Evolutionary conservation across 2,329 filamentous ascomycete genomes (phyloP), one percentile per base, ranked within the genome.

Genomic region (Fonsecaea monophora): DNA sequence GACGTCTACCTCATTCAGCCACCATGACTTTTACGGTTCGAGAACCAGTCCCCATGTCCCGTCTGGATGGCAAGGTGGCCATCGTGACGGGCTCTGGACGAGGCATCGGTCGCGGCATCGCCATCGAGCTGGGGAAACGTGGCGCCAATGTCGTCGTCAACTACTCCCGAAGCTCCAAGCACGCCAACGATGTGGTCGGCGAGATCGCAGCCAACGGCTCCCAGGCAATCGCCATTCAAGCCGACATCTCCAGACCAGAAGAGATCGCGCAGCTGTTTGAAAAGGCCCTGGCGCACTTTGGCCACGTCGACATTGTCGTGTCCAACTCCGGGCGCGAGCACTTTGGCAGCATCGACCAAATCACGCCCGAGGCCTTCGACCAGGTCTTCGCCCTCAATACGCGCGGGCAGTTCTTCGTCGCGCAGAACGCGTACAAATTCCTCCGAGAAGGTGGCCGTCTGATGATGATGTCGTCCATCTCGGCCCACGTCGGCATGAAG

Each of bases 351-450:
- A 84, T 88, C 64, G 85, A 88, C 78, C 86, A 90, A 71, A 87
- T 90, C 53, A 85, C 86, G 1, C 85, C 87, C 74, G 83, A 84
- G 75, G 82, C 84, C 75, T 86, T 82, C 70, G 84, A 88, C 77
- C 82, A 82, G 37, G 85, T 88, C 64, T 86, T 88, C 77, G 81
- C 79, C 74, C 82, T 87, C 75, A 88, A 88, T 81, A 87, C 85
- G 40, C 83, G 86, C 48, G 86, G 84, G 40, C 86, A 88, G 75
- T 87, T 87, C 80, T 88, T 88, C 77, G 86, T 88, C 65, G 85
- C 85, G n/a, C 89, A 91, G 80, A 87, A 90, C 60, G 90, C 86
- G 6, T 89, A 90, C 78, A 89, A 88, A 79, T 81, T 91, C 78
- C 84, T 91, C 69, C 83, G 88, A 74, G 82, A 85, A 42, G 89